Evolutionary conservation across 495 filamentous ascomycete genomes (phyloP).

Genomic region (Podospora fimiseda): DNA sequence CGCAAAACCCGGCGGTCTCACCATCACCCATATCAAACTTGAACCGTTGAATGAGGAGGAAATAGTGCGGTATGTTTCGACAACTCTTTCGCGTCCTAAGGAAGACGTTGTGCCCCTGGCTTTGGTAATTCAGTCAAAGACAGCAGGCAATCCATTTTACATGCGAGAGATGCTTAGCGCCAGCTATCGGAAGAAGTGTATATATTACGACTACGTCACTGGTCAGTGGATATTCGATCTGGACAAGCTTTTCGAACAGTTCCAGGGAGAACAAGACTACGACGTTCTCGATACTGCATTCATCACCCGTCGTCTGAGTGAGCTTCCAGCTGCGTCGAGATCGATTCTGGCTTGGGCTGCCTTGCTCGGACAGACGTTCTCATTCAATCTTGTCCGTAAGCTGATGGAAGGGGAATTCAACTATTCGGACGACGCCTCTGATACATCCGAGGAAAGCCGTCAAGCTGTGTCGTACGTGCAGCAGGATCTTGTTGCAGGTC

Average conservation of each 20-base stretch:
- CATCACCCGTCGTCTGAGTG: slow-evolving; percentile 66
- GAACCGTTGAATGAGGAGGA: slow-evolving; percentile 65
- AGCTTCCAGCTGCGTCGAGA: slow-evolving; percentile 62
- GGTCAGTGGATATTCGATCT: slow-evolving; percentile 77
- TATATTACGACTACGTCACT: slow-evolving; percentile 81
- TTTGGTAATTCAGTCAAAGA: slow-evolving; percentile 75
- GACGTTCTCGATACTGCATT: slow-evolving; percentile 75
- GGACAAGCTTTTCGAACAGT: slow-evolving; percentile 74
- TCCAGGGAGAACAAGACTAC: slow-evolving; percentile 67
- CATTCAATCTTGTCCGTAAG: slow-evolving; percentile 71
- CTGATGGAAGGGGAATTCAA: slow-evolving; percentile 64
- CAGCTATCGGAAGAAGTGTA: slow-evolving; percentile 74
- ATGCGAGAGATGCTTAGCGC: slow-evolving; percentile 86
- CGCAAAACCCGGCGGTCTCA: slow-evolving; percentile 38
- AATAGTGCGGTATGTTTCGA: slow-evolving; percentile 67
- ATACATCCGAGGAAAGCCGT: slow-evolving; percentile 12
- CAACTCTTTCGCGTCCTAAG: slow-evolving; percentile 57
- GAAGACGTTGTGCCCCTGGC: slow-evolving; percentile 58
- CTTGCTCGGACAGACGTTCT: slow-evolving; percentile 70
- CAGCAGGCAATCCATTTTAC: slow-evolving; percentile 77
- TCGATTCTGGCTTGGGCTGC: slow-evolving; percentile 85
- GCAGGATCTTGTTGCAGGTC: slow-evolving; percentile 53
- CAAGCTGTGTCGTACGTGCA: neutral
- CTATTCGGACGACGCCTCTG: slow-evolving; percentile 37
- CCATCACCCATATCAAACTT: slow-evolving; percentile 60